Evolutionary conservation across 352 stramenopile genomes (phyloP), one percentile per base, ranked within the genome.

Genomic region (Pythium dissotocum): DNA sequence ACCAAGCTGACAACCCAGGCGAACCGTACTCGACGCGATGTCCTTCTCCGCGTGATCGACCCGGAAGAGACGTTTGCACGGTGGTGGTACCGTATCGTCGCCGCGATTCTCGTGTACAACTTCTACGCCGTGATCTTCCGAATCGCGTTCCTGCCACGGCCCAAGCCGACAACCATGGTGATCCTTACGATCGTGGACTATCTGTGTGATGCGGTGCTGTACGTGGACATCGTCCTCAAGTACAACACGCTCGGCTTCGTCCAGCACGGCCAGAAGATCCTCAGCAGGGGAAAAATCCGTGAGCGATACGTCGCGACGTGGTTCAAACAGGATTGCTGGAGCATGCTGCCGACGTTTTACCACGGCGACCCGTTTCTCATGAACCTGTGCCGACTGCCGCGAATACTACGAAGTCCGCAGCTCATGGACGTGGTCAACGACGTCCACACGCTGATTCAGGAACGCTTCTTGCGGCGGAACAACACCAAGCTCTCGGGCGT

Each of bases 81-180:
- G 21, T 89, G 80, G 74, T 90, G 83, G 83, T 79, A 86, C 54
- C 80, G 84, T 16, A 36, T 66, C n/a, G 78, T 88, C 33, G 74
- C 72, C 2, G 40, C 69, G 28, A 78, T 90, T 35, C 60, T 90
- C 49, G 69, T 73, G 18, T 76, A 76, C 56, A 76, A 78, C 33
- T 78, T 78, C 53, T 78, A 78, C 57, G 24, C 71, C 1, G 64
- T 78, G 48, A 73, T 73, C 26, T 78, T 78, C 35, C 72, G 72
- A 24, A 61, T 74, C 6, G 71, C 71, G 13, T 77, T 77, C 30
- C 18, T 77, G 4, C 71, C 71, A 7, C 24, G 61, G 1, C 69
- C 63, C 2, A 46, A 33, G 5, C n/a, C 7, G 0, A 32, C 30
- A 6, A 51, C 38, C 0, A 72, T 71, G 67, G 12, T 26, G 6